A percentile compares a stretch with the other conserved stretches of the same genome.
Conservation (phyloP, 495 filamentous ascomycete species). For the Aspergillus sclerotioniger region DNA sequence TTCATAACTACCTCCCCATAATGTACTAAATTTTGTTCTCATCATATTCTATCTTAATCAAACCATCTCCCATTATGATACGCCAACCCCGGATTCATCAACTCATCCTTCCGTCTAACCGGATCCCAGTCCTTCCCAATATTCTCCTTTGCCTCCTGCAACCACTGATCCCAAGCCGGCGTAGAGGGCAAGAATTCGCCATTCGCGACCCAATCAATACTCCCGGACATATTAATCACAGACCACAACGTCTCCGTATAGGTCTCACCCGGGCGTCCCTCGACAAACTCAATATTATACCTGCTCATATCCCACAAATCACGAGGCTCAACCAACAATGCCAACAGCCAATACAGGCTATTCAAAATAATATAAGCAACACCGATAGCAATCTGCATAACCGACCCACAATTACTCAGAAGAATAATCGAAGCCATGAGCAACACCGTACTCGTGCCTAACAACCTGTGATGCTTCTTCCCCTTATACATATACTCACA, state of each 20-base stretch:
- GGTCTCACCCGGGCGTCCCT: conserved; percentile 23
- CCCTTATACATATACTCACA: conserved; percentile 49
- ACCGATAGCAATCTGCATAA: conserved; percentile 58
- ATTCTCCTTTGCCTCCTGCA: conserved; percentile 45
- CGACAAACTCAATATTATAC: conserved; percentile 12
- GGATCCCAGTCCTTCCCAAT: conserved; percentile 39
- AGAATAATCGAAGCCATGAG: conserved; percentile 61
- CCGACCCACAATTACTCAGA: conserved; percentile 60
- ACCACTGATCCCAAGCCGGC: conserved; percentile 51
- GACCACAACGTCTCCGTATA: conserved; percentile 58
- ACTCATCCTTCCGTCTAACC: conserved; percentile 46
- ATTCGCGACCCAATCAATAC: conserved; percentile 47
- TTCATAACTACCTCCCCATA: too few species aligned
- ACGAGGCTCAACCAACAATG: conserved; percentile 8
- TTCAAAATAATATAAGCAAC: conserved; percentile 59
- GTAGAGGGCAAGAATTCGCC: conserved; percentile 49
- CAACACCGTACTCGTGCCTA: conserved; percentile 56
- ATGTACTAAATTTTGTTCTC: too few species aligned
- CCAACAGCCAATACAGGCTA: conserved; percentile 52
- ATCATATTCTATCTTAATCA: neutral
- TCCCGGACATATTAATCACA: conserved; percentile 51
- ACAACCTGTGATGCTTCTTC: conserved; percentile 43
- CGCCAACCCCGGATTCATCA: conserved; percentile 30
- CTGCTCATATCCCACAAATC: conserved; percentile 25
- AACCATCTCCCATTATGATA: neutral